Evolutionary conservation across 129 eudicot species (phyloP).

Genomic region (Flaveria robusta): DNA sequence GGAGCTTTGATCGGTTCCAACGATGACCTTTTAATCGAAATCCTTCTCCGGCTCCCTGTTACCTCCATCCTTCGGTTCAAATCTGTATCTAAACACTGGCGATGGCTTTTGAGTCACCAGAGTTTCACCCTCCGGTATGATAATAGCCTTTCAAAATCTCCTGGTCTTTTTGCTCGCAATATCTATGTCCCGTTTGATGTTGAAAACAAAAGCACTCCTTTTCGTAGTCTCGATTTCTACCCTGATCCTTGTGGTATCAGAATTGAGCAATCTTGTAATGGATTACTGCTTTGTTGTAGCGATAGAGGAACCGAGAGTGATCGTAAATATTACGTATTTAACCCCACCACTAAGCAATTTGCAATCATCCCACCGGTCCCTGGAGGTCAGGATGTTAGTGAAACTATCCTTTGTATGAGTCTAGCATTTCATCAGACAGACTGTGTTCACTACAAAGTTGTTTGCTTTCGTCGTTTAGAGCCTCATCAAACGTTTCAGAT

Average conservation of each 20-base stretch:
- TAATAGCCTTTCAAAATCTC: neutral
- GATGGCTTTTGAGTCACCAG: neutral
- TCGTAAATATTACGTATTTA: neutral
- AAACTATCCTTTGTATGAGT: neutral
- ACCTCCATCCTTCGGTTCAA: conserved; percentile 6
- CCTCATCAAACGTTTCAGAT: neutral
- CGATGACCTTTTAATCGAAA: neutral
- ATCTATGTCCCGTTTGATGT: neutral
- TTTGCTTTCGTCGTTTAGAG: neutral
- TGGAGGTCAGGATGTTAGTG: neutral
- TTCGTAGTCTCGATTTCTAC: neutral
- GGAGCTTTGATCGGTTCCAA: neutral
- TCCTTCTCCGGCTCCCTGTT: neutral
- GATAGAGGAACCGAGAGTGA: neutral
- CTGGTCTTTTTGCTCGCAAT: neutral
- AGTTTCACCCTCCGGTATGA: neutral
- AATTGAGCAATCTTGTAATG: conserved; percentile 3
- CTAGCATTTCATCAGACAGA: neutral
- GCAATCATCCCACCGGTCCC: conserved; percentile 1
- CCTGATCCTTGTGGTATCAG: conserved; percentile 1
- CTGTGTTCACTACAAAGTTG: conserved; percentile 3
- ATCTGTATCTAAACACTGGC: conserved; percentile 8
- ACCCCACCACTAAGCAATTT: conserved; percentile 3
- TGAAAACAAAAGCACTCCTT: neutral
- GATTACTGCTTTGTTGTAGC: neutral